These are phyloP conservation scores for Colletotrichum tanaceti DNA, from an alignment of 2,329 filamentous ascomycete species.

Conservation along the genomic window DNA sequence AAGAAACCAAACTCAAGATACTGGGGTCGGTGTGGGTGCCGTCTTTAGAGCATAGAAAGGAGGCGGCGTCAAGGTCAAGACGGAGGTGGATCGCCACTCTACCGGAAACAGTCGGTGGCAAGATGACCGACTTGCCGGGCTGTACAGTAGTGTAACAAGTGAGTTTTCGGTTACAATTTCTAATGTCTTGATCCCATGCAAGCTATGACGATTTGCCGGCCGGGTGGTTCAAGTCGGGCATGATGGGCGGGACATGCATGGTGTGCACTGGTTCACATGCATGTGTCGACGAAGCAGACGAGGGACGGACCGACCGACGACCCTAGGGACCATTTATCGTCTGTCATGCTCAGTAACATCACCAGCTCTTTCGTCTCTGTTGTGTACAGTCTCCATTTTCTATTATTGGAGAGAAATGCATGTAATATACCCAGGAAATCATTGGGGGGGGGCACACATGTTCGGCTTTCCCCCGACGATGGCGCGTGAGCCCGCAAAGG, in stretches of 20 bases:
- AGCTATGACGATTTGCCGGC: background rate
- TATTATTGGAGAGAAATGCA: too few species aligned
- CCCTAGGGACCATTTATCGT: too few species aligned
- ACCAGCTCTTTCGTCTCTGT: too few species aligned
- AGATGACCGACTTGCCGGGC: constrained; percentile 8
- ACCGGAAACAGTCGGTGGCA: constrained; percentile 8
- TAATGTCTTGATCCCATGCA: background rate
- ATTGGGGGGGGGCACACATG: background rate
- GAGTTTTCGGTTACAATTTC: constrained; percentile 16
- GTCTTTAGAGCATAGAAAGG: constrained; percentile 35
- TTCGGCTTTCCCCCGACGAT: background rate
- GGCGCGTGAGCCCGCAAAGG: background rate
- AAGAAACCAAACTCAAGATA: constrained; percentile 11
- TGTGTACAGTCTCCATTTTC: too few species aligned
- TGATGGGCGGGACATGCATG: background rate
- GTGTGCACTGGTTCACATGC: background rate
- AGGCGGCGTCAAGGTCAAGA: background rate
- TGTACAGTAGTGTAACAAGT: constrained; percentile 31
- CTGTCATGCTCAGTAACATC: too few species aligned
- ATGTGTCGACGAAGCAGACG: background rate
- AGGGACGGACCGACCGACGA: too few species aligned
- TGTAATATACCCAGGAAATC: too few species aligned
- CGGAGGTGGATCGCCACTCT: constrained; percentile 6
- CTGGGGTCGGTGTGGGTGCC: constrained; percentile 7
- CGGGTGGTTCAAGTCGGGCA: background rate